Base-by-base conservation (phyloP, 345 rosid species). In the Brassica napus region DNA sequence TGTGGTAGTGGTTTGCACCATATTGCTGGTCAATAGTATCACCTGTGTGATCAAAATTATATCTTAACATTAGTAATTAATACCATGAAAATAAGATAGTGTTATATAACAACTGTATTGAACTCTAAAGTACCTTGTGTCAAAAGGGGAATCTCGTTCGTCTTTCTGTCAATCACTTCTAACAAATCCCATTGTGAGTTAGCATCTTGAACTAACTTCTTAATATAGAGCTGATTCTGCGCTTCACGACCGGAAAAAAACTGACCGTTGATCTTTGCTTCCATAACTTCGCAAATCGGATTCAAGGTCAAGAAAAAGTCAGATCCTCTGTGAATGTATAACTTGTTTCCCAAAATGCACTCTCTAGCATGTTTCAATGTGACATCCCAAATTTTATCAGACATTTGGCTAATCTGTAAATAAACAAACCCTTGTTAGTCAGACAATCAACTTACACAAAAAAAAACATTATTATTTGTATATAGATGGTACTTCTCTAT, bases 301-400 rank as follows among this genome's bases (percentile, higher is more conserved):
- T 89, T 90, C 6, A 94, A 60, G 35, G 79, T 72, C 68, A 92
- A 14, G 15, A 7, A 4, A 80, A 9, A 87, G 68, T 80, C 65
- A 1, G 69, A 28, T 54, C 85, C 90, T 1, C 67, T 73, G 57
- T 65, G 86, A 12, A 88, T 54, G 60, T 86, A 89, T 21, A 55
- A 68, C 72, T 83, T 87, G 85, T 84, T 86, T 39, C 94, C 98
- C 89, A 85, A 61, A 24, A 26, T 73, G 80, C 98, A 94, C 24
- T 77, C 87, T 77, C 85, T 85, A 1, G 98, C 98, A 65, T 94
- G 98, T 69, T 89, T 92, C 16, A 87, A 76, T 0, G 87, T 87
- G 21, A 78, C 88, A 34, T 89, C 94, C 98, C 98, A 94, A 84
- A 83, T 84, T 79, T 82, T 92, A 60, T 92, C 97, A 0, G 97